A percentile compares a stretch with the other conserved stretches of the same genome.
Evolutionary conservation across 495 filamentous ascomycete species (phyloP).

Genomic region (Annulohypoxylon moriforme): DNA sequence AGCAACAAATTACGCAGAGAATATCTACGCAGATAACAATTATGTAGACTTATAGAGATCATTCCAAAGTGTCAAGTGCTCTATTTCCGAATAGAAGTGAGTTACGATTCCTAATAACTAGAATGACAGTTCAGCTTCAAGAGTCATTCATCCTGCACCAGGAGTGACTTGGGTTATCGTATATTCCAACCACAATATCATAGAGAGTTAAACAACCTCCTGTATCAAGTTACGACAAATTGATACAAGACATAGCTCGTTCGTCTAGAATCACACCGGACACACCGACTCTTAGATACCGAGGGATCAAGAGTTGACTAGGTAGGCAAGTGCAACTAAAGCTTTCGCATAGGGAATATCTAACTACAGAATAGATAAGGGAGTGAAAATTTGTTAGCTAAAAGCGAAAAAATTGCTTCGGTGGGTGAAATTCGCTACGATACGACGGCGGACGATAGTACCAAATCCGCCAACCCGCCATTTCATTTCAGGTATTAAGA

Average conservation of each 20-base stretch:
- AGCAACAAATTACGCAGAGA: not conserved
- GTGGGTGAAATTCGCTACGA: too few species aligned
- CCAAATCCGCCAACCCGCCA: too few species aligned
- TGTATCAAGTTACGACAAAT: not conserved
- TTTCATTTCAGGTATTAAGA: too few species aligned
- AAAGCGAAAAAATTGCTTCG: too few species aligned
- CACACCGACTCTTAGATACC: not conserved
- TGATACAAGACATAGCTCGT: not conserved
- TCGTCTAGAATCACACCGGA: not conserved
- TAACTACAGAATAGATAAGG: too few species aligned
- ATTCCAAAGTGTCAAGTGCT: not conserved
- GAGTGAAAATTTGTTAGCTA: too few species aligned
- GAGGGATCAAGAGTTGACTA: not conserved
- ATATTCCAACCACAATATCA: not conserved
- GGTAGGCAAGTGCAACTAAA: not conserved
- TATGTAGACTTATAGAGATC: too few species aligned
- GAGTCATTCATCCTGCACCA: not conserved
- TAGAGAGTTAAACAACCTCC: not conserved
- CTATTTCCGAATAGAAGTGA: not conserved
- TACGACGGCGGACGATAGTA: too few species aligned
- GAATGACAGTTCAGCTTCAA: not conserved
- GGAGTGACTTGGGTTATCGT: not conserved
- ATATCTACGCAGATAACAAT: not conserved
- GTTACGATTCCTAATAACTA: not conserved
- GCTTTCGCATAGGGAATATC: not conserved